Conservation (phyloP, 441 rosid genomes). For the Brassica balearica region DNA sequence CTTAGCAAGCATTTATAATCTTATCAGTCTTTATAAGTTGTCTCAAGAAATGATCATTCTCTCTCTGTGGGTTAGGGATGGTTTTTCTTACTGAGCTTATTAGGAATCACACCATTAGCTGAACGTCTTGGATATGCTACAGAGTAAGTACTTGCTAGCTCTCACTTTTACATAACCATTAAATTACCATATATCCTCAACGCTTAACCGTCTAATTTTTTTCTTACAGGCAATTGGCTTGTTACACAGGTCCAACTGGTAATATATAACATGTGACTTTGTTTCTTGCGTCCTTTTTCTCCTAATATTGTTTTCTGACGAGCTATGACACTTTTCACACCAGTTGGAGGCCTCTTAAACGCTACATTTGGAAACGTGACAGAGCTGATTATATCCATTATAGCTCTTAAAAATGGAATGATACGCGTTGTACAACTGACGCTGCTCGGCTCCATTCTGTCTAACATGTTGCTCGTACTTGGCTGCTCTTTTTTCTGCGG, state of each 20-base stretch:
- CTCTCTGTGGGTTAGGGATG: slow-evolving; percentile 49
- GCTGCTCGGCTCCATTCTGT: slow-evolving; percentile 79
- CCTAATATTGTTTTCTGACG: slow-evolving; percentile 21
- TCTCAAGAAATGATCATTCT: slow-evolving; percentile 34
- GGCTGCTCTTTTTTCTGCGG: slow-evolving; percentile 88
- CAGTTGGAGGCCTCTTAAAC: slow-evolving; percentile 88
- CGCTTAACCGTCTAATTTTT: slow-evolving; percentile 11
- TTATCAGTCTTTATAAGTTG: not conserved
- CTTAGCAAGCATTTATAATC: not conserved
- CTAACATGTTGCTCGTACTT: slow-evolving; percentile 87
- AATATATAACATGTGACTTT: slow-evolving; percentile 7
- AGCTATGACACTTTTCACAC: slow-evolving; percentile 30
- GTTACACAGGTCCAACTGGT: slow-evolving; percentile 68
- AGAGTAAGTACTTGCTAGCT: slow-evolving; percentile 46
- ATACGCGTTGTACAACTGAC: slow-evolving; percentile 83
- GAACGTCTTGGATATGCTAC: slow-evolving; percentile 77
- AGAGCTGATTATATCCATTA: slow-evolving; percentile 77
- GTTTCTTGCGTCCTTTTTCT: not conserved
- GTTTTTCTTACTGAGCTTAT: slow-evolving; percentile 63
- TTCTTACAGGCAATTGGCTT: slow-evolving; percentile 64
- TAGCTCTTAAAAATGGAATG: slow-evolving; percentile 76
- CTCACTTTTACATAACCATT: slow-evolving; percentile 12
- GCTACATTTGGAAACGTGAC: slow-evolving; percentile 92
- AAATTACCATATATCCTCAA: slow-evolving; percentile 16
- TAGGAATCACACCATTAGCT: slow-evolving; percentile 68